A percentile compares a stretch with the other conserved stretches of the same genome.
phyloP scores from a whole-genome alignment of 2,329 filamentous ascomycete genomes.

The Tolypocladium guangdongense region DNA sequence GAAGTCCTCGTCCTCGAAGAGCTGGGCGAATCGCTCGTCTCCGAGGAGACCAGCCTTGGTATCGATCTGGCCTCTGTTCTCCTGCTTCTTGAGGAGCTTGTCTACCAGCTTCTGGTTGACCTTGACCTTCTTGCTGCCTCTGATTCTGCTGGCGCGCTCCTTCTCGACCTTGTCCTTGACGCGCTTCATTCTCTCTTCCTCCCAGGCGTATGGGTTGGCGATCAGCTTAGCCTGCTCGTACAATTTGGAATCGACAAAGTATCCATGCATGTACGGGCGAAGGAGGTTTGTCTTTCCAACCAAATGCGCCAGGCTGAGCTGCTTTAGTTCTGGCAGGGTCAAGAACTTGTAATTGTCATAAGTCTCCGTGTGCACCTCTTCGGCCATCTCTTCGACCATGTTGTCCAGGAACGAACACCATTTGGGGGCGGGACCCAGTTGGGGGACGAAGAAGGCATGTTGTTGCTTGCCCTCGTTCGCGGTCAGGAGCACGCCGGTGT shows the following conservation, averaged over 20 bases:
- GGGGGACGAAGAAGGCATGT: constrained; percentile 89
- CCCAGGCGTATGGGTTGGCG: constrained; percentile 85
- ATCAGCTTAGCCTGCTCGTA: constrained; percentile 94
- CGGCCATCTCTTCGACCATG: constrained; percentile 96
- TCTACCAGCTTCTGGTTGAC: constrained; percentile 80
- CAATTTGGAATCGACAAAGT: constrained; percentile 88
- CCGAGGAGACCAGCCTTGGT: constrained; percentile 57
- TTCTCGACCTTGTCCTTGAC: constrained; percentile 95
- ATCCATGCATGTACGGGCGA: constrained; percentile 97
- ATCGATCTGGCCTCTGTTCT: constrained; percentile 47
- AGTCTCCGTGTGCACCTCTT: constrained; percentile 64
- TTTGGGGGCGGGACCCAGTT: constrained; percentile 81
- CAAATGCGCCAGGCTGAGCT: constrained; percentile 77
- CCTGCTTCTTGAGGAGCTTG: constrained; percentile 57
- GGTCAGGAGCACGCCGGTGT: constrained; percentile 89
- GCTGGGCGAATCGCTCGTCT: constrained; percentile 74
- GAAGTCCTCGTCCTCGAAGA: constrained; percentile 93
- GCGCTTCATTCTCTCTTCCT: constrained; percentile 82
- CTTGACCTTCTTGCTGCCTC: constrained; percentile 94
- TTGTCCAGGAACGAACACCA: constrained; percentile 98
- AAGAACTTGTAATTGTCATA: constrained; percentile 99
- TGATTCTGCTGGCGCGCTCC: constrained; percentile 87
- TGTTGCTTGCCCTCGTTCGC: constrained; percentile 95
- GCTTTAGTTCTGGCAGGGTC: constrained; percentile 73
- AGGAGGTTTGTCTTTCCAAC: constrained; percentile 83